These are phyloP conservation scores for Leucaena leucocephala DNA, from an alignment of 306 rosid genomes.

Conservation along the genomic window DNA sequence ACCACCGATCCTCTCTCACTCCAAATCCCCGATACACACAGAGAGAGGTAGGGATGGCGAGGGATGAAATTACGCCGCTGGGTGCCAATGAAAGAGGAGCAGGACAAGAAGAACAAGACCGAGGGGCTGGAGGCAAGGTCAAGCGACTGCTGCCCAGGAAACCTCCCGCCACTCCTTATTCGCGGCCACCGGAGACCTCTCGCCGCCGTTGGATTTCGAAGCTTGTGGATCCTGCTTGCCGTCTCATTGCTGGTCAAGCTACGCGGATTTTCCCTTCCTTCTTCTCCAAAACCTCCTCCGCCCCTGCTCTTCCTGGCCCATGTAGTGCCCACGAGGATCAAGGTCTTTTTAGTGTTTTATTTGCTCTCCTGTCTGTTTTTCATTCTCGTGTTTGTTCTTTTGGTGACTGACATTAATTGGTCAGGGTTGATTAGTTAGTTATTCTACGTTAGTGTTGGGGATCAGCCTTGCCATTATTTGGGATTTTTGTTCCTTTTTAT, in stretches of 20 bases:
- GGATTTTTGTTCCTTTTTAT: not conserved
- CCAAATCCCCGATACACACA: not conserved
- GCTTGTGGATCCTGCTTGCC: conserved; percentile 18
- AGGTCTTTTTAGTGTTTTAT: not conserved
- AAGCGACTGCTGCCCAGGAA: not conserved
- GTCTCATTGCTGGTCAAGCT: conserved; percentile 10
- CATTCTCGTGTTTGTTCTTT: not conserved
- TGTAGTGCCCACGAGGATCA: not conserved
- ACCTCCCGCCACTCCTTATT: not conserved
- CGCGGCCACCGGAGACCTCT: not conserved
- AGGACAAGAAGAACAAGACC: not conserved
- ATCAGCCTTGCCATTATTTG: not conserved
- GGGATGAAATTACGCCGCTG: conserved; percentile 13
- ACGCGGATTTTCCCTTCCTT: conserved; percentile 14
- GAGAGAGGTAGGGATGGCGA: not conserved
- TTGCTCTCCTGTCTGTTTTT: not conserved
- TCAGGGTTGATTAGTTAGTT: not conserved
- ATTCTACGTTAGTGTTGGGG: not conserved
- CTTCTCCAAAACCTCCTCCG: not conserved
- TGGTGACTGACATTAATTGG: not conserved
- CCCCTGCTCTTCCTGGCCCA: not conserved
- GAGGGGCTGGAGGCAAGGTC: conserved; percentile 21
- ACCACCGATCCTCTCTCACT: not conserved
- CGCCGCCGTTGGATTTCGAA: conserved; percentile 16
- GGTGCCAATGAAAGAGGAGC: not conserved